Percentiles rank a stretch among this genome's conserved stretches.
phyloP scores from a whole-genome alignment of 306 rosid genomes.

The Ochetophila trinervis region DNA sequence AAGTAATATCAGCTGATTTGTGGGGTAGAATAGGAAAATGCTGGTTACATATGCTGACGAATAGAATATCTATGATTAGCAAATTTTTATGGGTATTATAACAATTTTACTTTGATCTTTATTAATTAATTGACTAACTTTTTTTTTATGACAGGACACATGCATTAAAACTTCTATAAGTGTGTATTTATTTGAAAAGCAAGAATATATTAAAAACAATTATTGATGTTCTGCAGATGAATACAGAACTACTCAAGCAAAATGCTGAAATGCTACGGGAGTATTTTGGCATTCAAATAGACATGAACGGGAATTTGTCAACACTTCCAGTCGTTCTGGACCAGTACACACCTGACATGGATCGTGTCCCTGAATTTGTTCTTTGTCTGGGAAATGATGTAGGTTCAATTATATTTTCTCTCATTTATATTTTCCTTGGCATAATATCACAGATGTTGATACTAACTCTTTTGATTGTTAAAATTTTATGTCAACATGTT shows the following conservation, averaged over 20 bases:
- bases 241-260: constrained; percentile 59
- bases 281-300: constrained; percentile 70
- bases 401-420: constrained; percentile 29
- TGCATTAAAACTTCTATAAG: background rate
- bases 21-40: too few species aligned
- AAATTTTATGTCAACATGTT: too few species aligned
- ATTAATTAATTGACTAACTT: too few species aligned
- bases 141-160: background rate
- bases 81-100: background rate
- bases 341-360: constrained; percentile 97
- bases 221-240: constrained; percentile 53
- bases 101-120: background rate
- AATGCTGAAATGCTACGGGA: constrained; percentile 66
- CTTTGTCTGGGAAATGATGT: constrained; percentile 91
- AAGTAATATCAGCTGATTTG: too few species aligned
- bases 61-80: too few species aligned
- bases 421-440: constrained; percentile 9
- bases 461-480: too few species aligned
- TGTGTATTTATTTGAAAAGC: background rate
- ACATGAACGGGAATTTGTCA: constrained; percentile 60
- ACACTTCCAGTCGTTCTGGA: constrained; percentile 88
- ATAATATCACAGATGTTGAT: background rate
- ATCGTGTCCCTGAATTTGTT: constrained; percentile 71
- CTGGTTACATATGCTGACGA: too few species aligned
- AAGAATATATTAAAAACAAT: background rate